Evolutionary conservation across 2,329 filamentous ascomycete genomes (phyloP).

Genomic region (Blastomyces emzantsi): DNA sequence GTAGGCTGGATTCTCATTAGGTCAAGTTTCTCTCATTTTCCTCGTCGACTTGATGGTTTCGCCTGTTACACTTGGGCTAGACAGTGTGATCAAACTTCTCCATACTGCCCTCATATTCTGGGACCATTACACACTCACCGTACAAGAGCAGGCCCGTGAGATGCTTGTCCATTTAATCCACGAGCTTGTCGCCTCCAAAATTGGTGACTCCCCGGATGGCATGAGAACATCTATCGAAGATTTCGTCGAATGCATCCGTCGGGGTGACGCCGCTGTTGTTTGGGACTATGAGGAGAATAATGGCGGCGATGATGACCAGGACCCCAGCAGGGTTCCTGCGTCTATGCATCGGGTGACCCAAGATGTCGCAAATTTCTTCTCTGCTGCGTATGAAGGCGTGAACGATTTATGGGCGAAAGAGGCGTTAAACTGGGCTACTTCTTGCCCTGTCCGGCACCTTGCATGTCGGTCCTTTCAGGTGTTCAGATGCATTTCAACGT

Average conservation of each 20-base stretch:
- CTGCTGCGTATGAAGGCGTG: conserved; percentile 72
- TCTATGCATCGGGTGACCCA: conserved; percentile 79
- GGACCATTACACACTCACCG: conserved; percentile 93
- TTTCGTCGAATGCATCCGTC: conserved; percentile 76
- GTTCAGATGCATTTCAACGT: conserved; percentile 86
- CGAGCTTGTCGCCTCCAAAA: conserved; percentile 74
- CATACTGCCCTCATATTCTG: conserved; percentile 90
- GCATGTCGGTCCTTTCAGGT: conserved; percentile 97
- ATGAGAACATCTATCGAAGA: conserved; percentile 73
- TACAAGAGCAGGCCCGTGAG: conserved; percentile 92
- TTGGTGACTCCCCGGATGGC: conserved; percentile 57
- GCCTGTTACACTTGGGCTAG: conserved; percentile 67
- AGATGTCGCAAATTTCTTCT: conserved; percentile 77
- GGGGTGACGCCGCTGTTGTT: conserved; percentile 72
- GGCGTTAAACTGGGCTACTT: conserved; percentile 91
- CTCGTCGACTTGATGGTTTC: conserved; percentile 95
- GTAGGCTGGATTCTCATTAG: conserved; percentile 73
- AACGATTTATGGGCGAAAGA: conserved; percentile 87
- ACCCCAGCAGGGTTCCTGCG: conserved; percentile 69
- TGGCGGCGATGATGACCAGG: conserved; percentile 61
- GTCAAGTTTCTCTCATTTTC: conserved; percentile 85
- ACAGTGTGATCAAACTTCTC: conserved; percentile 74
- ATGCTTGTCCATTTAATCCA: conserved; percentile 98
- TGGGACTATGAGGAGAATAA: conserved; percentile 95
- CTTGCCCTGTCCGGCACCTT: conserved; percentile 87